Conservation (phyloP, 2,329 filamentous ascomycete genomes). For the Monilinia polystroma region DNA sequence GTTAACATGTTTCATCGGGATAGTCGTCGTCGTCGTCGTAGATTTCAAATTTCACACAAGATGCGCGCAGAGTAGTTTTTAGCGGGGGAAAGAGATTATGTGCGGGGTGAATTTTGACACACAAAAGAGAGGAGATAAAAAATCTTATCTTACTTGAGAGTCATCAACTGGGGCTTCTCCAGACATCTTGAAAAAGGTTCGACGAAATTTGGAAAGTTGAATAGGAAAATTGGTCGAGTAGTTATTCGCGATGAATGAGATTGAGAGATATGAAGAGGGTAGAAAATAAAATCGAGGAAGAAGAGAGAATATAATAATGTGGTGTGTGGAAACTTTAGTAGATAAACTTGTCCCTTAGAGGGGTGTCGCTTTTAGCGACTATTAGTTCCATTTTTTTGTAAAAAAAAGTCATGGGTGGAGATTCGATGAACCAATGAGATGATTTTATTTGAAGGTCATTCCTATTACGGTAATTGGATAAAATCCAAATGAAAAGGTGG, state of each 20-base stretch:
- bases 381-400: conserved; percentile 19
- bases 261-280: conserved; percentile 17
- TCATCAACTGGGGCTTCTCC: conserved; percentile 46
- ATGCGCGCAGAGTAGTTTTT: conserved; percentile 33
- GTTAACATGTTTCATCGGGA: conserved; percentile 22
- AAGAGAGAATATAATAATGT: conserved; percentile 28
- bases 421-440: conserved; percentile 17
- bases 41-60: conserved; percentile 26
- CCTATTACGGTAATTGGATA: conserved; percentile 13
- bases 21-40: conserved; percentile 6
- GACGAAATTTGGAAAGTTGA: background rate
- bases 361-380: conserved; percentile 18
- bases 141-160: conserved; percentile 54
- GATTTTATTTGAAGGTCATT: conserved; percentile 9
- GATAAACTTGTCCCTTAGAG: conserved; percentile 22
- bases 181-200: conserved; percentile 52
- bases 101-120: conserved; percentile 21
- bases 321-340: conserved; percentile 26
- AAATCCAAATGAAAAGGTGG: background rate
- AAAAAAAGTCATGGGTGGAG: conserved; percentile 17
- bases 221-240: conserved; percentile 37
- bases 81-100: conserved; percentile 31
- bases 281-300: conserved; percentile 26
- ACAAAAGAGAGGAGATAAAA: conserved; percentile 27
- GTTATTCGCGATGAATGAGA: conserved; percentile 19